A percentile compares a stretch with the other conserved stretches of the same genome.
Conservation (phyloP, 352 stramenopile genomes). For the Globisporangium paddicum region DNA sequence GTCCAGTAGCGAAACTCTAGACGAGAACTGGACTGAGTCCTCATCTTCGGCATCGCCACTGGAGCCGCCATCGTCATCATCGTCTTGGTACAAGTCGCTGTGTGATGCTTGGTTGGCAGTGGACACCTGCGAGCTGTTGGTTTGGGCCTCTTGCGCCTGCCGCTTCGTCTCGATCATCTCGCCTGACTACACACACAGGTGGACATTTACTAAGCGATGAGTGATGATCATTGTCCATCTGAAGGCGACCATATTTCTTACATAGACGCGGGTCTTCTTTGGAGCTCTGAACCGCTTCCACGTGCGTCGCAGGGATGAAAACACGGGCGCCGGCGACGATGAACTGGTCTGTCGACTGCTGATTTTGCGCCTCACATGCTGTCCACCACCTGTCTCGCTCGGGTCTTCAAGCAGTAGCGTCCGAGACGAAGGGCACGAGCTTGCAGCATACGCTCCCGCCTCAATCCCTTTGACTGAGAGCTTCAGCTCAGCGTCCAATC, state of each 20-base stretch:
- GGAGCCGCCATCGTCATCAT: neutral
- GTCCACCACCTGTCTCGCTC: constrained; percentile 5
- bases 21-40: neutral
- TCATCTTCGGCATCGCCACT: neutral
- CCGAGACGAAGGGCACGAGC: constrained; percentile 19
- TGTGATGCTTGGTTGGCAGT: neutral
- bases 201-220: neutral
- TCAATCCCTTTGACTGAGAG: neutral
- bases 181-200: constrained; percentile 3
- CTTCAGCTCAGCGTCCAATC: neutral
- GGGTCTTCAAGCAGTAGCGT: constrained; percentile 16
- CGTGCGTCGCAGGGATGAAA: constrained; percentile 13
- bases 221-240: neutral
- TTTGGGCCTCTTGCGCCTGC: neutral
- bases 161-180: constrained; percentile 10
- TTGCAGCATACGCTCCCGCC: constrained; percentile 2
- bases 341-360: neutral
- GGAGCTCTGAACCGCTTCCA: constrained; percentile 24
- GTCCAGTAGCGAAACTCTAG: constrained; percentile 3
- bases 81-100: neutral
- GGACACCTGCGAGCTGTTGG: neutral
- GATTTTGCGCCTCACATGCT: constrained; percentile 11
- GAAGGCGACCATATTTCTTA: constrained; percentile 10
- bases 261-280: constrained; percentile 35
- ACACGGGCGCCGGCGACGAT: constrained; percentile 3